Base-by-base conservation (phyloP, 768 basidiomycete genomes). In the Nidularia sp. region DNA sequence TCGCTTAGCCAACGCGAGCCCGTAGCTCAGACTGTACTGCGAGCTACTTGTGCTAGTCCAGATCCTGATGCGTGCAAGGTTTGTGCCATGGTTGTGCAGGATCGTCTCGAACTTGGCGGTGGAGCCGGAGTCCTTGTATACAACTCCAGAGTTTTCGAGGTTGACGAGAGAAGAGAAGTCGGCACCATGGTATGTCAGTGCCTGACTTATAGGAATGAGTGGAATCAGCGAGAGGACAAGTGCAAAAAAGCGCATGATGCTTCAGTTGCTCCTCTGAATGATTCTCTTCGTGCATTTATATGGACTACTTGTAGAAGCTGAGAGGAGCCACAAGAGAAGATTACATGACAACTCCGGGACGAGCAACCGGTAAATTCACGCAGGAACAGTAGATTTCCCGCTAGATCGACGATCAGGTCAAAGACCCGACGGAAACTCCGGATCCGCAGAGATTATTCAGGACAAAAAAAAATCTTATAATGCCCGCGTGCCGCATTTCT, bases 11-110 rank as follows among this genome's bases (percentile, higher is more conserved):
- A 84, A 64, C 0, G 71, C 70, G 22, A 86, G 67, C 0, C 73
- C 82, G 56, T 83, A 81, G 35, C 60, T 65, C 50, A 81, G 61
- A 55, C 76, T 78, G 60, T 84, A 84, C 22, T 75, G 62, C 1
- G 69, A 60, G 47, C 72, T 70, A 53, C 71, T 72, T n/a, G 78
- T 80, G 54, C 80, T 77, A 0, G 82, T 84, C 84, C 84, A 86
- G 31, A 86, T 65, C 9, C 84, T 70, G 44, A 84, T 78, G 9
- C 84, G 76, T 6, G 79, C 83, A 5, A 82, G 66, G 55, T 84
- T 85, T 44, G 72, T 69, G 33, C 83, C 84, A 53, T 81, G 77
- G 45, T 72, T 72, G 8, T 64, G 63, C 5, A 84, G 66, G 50
- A 86, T 85, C 0, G 68, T 73, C 57, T 86, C 83, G 53, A 83